A percentile compares a stretch with the other conserved stretches of the same genome.
Conservation (phyloP, 495 filamentous ascomycete genomes). For the Aspergillus nidulans region DNA sequence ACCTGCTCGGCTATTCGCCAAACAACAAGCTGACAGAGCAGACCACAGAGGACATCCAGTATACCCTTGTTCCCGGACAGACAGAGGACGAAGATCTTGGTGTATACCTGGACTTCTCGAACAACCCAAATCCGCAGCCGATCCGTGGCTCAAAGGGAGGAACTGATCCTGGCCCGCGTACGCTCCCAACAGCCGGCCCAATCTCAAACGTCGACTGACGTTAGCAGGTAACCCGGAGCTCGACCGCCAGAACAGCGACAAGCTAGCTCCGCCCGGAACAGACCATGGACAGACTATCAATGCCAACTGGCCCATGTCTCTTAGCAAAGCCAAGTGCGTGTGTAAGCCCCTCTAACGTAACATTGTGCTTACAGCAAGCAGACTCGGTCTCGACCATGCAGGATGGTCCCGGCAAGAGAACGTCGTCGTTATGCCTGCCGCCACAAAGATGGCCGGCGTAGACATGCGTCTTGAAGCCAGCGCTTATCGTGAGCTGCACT, state of each 20-base stretch:
- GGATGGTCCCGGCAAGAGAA: constrained; percentile 73
- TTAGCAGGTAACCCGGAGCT: constrained; percentile 50
- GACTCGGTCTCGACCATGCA: constrained; percentile 49
- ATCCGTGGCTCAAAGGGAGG: constrained; percentile 56
- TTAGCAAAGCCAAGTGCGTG: constrained; percentile 54
- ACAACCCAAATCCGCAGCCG: constrained; percentile 61
- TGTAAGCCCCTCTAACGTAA: not conserved
- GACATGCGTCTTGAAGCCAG: constrained; percentile 68
- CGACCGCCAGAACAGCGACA: constrained; percentile 61
- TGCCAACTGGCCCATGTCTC: constrained; percentile 65
- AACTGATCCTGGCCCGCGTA: constrained; percentile 60
- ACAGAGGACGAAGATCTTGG: constrained; percentile 54
- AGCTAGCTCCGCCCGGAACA: constrained; percentile 61
- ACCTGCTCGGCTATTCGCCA: constrained; percentile 36
- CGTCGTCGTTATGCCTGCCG: constrained; percentile 55
- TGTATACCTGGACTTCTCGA: constrained; percentile 58
- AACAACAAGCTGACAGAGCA: constrained; percentile 27
- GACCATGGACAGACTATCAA: constrained; percentile 60
- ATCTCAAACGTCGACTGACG: not conserved
- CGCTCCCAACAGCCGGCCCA: constrained; percentile 16
- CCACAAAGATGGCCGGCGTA: constrained; percentile 68
- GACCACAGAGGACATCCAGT: constrained; percentile 33
- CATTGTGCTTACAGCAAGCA: constrained; percentile 12
- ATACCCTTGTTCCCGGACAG: constrained; percentile 50
- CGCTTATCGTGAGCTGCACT: constrained; percentile 68